Percentiles rank a stretch among this genome's conserved stretches.
Evolutionary conservation across 805 yeast genomes (phyloP).

Genomic region (Kuraishia ogatae): DNA sequence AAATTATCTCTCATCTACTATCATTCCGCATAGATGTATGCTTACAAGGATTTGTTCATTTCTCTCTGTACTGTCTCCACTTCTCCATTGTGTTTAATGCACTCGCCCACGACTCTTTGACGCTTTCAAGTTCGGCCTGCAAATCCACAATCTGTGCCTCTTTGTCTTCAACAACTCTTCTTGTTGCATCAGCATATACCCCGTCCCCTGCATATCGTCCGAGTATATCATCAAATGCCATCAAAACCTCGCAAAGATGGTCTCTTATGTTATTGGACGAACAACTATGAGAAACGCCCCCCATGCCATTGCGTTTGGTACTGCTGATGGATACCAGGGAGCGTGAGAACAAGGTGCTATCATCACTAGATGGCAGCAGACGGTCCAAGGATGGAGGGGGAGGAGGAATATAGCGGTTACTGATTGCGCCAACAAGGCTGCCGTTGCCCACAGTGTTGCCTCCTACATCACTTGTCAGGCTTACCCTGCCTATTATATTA

Average conservation of each 20-base stretch:
- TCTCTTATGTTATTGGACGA: neutral
- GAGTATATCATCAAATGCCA: neutral
- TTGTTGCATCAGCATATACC: neutral
- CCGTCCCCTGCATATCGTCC: neutral
- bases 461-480: too few species aligned
- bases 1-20: too few species aligned
- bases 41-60: too few species aligned
- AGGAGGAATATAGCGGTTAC: neutral
- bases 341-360: neutral
- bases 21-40: too few species aligned
- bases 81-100: constrained; percentile 18
- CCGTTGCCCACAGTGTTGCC: too few species aligned
- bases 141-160: constrained; percentile 8
- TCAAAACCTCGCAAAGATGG: neutral
- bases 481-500: too few species aligned
- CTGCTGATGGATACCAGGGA: neutral
- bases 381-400: neutral
- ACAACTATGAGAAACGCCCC: neutral
- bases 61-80: constrained; percentile 14
- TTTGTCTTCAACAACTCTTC: constrained; percentile 3
- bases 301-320: neutral
- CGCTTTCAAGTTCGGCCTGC: constrained; percentile 10
- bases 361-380: neutral
- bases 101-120: constrained; percentile 15
- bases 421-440: neutral